Percentiles rank a stretch among this genome's conserved stretches.
Conservation (phyloP, 2,329 filamentous ascomycete genomes). For the Claviceps sp. region DNA sequence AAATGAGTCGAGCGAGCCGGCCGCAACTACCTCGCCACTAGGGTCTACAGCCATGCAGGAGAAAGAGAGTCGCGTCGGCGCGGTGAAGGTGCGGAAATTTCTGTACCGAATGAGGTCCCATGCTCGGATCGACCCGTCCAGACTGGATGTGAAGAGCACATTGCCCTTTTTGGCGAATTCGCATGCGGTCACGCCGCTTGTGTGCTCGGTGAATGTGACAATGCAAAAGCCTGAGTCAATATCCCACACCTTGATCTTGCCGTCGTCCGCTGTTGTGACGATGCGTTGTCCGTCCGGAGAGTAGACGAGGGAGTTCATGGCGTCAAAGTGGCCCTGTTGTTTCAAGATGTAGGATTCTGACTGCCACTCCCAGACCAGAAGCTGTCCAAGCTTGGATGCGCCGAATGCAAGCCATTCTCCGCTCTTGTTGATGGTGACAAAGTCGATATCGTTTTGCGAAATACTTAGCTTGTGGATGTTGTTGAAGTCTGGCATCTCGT, state of each 20-base stretch:
- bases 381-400: constrained; percentile 83
- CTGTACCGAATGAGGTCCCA: constrained; percentile 95
- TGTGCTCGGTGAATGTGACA: constrained; percentile 95
- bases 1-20: constrained; percentile 89
- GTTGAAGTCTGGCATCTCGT: constrained; percentile 93
- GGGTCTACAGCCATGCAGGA: constrained; percentile 93
- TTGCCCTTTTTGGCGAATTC: constrained; percentile 93
- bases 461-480: constrained; percentile 88
- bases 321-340: constrained; percentile 93
- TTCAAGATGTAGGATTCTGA: constrained; percentile 98
- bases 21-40: constrained; percentile 89
- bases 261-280: constrained; percentile 88
- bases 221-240: constrained; percentile 93
- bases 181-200: constrained; percentile 83
- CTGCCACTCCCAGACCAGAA: constrained; percentile 99
- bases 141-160: constrained; percentile 85
- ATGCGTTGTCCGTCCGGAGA: constrained; percentile 88
- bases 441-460: constrained; percentile 92
- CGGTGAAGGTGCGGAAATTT: constrained; percentile 95
- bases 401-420: constrained; percentile 97
- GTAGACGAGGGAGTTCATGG: constrained; percentile 86
- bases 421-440: constrained; percentile 82
- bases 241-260: constrained; percentile 98
- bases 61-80: constrained; percentile 81
- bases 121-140: constrained; percentile 86